A percentile compares a stretch with the other conserved stretches of the same genome.
These are phyloP conservation scores for Leucaena leucocephala DNA, from an alignment of 306 rosid species.

Conservation along the genomic window DNA sequence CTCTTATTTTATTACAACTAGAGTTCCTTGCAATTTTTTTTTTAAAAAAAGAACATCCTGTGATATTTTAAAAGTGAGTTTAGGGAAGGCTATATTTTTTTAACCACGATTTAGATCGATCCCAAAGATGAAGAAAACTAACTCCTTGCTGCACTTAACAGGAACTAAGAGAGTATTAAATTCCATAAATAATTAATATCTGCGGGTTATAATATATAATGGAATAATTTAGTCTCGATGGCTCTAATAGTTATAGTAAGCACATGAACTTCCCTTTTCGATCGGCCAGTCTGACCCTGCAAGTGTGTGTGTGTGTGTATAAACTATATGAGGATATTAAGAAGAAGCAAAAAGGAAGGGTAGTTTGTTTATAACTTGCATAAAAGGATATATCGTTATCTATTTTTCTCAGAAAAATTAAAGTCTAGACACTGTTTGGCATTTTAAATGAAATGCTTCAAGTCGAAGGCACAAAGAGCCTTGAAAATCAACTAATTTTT, in stretches of 20 bases:
- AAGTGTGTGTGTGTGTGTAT: background rate
- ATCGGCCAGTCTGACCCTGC: background rate
- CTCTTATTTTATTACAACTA: background rate
- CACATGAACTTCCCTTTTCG: background rate
- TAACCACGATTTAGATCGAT: background rate
- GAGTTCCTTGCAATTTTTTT: background rate
- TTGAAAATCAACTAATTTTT: background rate
- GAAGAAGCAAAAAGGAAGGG: background rate
- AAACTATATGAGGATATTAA: background rate
- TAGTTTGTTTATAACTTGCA: background rate
- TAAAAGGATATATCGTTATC: background rate
- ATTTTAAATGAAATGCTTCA: background rate
- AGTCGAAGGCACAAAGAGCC: background rate
- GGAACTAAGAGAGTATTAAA: constrained; percentile 15
- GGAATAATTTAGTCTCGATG: background rate
- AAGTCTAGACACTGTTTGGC: background rate
- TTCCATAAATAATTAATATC: background rate
- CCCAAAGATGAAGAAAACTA: background rate
- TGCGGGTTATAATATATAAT: background rate
- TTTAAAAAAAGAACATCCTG: background rate
- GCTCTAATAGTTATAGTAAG: background rate
- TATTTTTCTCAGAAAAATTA: too few relatives aligned
- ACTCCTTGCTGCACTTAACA: constrained; percentile 24
- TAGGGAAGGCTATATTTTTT: background rate
- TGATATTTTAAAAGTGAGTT: background rate